These are phyloP conservation scores for Saccharomyces hybrid DNA, from an alignment of 1,139 yeast species.

Conservation along the genomic window DNA sequence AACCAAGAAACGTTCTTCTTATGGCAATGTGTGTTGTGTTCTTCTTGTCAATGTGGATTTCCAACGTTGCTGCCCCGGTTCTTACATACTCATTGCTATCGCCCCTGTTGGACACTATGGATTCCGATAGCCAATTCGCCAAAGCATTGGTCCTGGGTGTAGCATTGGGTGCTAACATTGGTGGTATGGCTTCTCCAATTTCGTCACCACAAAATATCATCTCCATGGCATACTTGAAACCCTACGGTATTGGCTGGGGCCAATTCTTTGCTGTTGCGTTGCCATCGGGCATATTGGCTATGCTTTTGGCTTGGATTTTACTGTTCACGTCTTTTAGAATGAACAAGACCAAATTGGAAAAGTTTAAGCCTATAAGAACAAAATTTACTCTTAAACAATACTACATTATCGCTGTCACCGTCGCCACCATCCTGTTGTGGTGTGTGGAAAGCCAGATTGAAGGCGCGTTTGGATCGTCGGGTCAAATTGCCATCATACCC, in stretches of 20 bases:
- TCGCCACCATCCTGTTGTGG: constrained; percentile 61
- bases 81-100: constrained; percentile 60
- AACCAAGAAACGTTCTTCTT: constrained; percentile 53
- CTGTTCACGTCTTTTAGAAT: constrained; percentile 49
- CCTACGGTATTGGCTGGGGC: constrained; percentile 65
- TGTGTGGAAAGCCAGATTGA: constrained; percentile 56
- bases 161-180: constrained; percentile 64
- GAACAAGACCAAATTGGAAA: constrained; percentile 35
- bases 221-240: constrained; percentile 59
- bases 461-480: constrained; percentile 59
- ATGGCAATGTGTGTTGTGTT: constrained; percentile 63
- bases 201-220: constrained; percentile 74
- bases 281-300: constrained; percentile 52
- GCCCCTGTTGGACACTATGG: constrained; percentile 56
- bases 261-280: constrained; percentile 65
- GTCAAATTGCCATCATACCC: constrained; percentile 61
- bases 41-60: constrained; percentile 71
- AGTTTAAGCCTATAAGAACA: constrained; percentile 53
- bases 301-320: constrained; percentile 53
- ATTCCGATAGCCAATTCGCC: constrained; percentile 53
- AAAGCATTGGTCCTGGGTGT: constrained; percentile 62
- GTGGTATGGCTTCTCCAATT: constrained; percentile 78
- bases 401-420: constrained; percentile 46
- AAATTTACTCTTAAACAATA: constrained; percentile 55
- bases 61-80: constrained; percentile 74